These are phyloP conservation scores for Asterella californica DNA, from an alignment of 225 moss, liverwort and hornwort species.

Conservation along the genomic window DNA sequence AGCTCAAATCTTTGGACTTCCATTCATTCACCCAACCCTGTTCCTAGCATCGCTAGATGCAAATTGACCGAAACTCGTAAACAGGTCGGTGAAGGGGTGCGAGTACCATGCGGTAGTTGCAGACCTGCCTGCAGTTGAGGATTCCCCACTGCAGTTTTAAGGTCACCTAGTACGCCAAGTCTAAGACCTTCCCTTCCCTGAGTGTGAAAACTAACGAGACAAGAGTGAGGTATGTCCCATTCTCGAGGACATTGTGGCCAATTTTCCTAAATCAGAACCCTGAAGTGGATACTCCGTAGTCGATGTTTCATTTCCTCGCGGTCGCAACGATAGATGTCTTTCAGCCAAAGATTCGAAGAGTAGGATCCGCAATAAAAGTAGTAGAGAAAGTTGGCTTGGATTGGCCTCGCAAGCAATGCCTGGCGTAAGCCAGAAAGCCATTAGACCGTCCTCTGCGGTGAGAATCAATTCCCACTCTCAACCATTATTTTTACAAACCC, in stretches of 20 bases:
- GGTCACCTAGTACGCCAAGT: neutral
- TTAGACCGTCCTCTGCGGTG: neutral
- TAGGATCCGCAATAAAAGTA: neutral
- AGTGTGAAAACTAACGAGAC: neutral
- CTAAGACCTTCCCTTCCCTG: neutral
- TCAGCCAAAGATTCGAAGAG: no score
- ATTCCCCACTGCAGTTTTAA: neutral
- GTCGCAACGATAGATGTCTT: no score
- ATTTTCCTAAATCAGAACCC: no score
- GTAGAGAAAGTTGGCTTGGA: no score
- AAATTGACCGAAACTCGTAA: neutral
- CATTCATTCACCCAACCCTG: neutral
- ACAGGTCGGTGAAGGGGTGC: neutral
- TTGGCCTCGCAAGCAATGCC: no score
- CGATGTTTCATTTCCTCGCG: neutral
- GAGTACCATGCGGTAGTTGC: neutral
- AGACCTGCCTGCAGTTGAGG: constrained; percentile 3
- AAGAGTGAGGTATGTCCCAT: neutral
- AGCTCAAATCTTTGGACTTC: neutral
- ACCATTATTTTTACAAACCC: neutral
- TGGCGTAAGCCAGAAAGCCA: neutral
- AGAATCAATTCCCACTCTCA: no score
- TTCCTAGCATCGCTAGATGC: neutral
- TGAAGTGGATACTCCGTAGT: neutral
- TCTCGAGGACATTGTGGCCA: neutral